Evolutionary conservation across 495 filamentous ascomycete genomes (phyloP), one percentile per base, ranked within the genome.

Genomic region (Ramalina peruviana): DNA sequence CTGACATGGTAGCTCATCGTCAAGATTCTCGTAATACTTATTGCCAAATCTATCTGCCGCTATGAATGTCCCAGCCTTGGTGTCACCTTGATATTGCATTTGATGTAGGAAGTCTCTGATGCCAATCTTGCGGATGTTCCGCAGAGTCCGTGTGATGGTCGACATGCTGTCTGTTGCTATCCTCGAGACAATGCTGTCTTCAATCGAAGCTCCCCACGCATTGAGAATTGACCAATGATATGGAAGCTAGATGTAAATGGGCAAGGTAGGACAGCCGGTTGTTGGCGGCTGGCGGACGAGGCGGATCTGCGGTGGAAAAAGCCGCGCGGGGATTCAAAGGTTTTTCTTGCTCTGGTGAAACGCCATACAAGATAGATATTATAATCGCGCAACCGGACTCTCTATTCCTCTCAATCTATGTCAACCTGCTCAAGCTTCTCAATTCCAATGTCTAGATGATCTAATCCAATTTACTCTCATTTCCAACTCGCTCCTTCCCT

Each of bases 11-110:
- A 99, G 73, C 66, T 99, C 92, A 63, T 98, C 88, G 54, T 73
- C 73, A 57, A 79, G 66, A 71, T 99, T 95, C 75, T 97, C 93
- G 69, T 75, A 99, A 75, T 75, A 99, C 67, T 93, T 96, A 77
- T 99, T 99, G 62, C 93, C 93, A 65, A 78, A 96, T 60, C 79
- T 76, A 72, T 99, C 93, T 54, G 65, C 72, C 49, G 82, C 93
- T 53, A 99, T 81, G 58, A 94, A 74, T 47, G 75, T 81, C 59
- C 93, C 93, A 56, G 85, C 84, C 72, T 97, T 97, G 66, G 92
- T 97, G 72, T 99, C 93, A 70, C 93, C 93, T 60, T 59, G 85
- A 61, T 52, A 59, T 61, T 61, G 81, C 77, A 98, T 79, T 72
- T 98, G 92, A 66, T 89, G 85, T 67, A 69, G 82, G 71, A 81